Evolutionary conservation across 495 filamentous ascomycete species (phyloP), one percentile per base, ranked within the genome.

Genomic region (Hyphodiscus hymeniophilus): DNA sequence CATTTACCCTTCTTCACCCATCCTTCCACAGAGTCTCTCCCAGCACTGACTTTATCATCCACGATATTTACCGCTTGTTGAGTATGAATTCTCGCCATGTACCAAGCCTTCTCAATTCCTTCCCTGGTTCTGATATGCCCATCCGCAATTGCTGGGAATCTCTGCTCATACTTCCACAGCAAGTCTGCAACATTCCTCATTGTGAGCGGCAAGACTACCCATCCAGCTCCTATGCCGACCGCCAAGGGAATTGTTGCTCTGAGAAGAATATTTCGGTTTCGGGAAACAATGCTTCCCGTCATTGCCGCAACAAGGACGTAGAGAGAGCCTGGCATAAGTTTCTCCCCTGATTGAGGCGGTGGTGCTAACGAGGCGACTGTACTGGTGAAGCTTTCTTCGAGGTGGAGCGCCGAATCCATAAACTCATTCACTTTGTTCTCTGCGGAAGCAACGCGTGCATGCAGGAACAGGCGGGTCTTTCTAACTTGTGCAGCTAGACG

Each of bases 221-320:
- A 88, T 28, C 81, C 87, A 38, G 84, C 84, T 38, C 80, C 76
- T 41, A 88, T 65, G 42, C 84, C 87, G 32, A 91, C 75, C 20
- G 76, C 77, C 15, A 87, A 59, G 15, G 87, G 92, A 3, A 84
- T 72, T 12, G 77, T 66, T 31, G 77, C 77, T 35, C 91, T 77
- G 21, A 97, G 70, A 48, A 94, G 62, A 34, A 95, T 71, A 55
- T 84, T 87, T 35, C 91, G 79, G 70, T 94, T 92, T 42, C 92
- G 77, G 36, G 85, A 75, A 23, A 94, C 68, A 60, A 98, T 96
- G 55, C 79, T 85, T 53, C 90, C 90, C 24, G 90, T 84, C 89
- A 98, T 95, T 50, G 85, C 80, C 10, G 88, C 78, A 2, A 98
- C 88, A 12, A 95, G 78, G 30, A 95, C 87, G 68, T 96, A 96